Base-by-base conservation (phyloP, 1,284 basidiomycete species). In the Sporisorium exsertum region DNA sequence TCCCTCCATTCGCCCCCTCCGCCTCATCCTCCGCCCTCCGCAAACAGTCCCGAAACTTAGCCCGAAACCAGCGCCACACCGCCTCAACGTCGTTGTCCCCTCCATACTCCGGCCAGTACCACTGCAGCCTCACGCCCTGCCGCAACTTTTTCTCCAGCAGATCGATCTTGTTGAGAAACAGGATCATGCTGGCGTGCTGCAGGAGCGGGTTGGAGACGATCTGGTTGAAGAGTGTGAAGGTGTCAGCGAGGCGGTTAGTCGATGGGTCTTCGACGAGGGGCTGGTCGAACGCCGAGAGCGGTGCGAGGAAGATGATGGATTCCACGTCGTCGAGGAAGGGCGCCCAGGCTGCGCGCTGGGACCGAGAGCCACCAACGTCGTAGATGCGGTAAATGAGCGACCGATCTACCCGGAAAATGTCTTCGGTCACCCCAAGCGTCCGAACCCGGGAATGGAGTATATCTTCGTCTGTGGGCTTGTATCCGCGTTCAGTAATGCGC, bases 91-190 rank as follows among this genome's bases (percentile, higher is more conserved):
- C 69, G 42, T 79, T 73, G 35, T 72, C 64, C 0, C 79, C 79
- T 1, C 58, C 58, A 32, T 78, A 81, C 37, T 69, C 67, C 7
- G 32, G 46, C 58, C 72, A 79, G 42, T 72, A 70, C 13, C n/a
- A 53, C 0, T 20, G n/a, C 22, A 76, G 22, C 26, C 24, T 18
- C 1, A 72, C 56, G 2, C 73, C 73, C 15, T 32, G 20, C 12
- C 33, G 37, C 5, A 80, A 35, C 58, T 81, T 79, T 15, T 58
- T 52, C 29, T 72, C 67, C 15, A 81, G 51, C 16, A 81, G 26
- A 53, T 80, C 78, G 26, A 81, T 76, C 60, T 81, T 81, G 73
- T 81, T 81, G 2, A 81, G 37, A n/a, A 81, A 79, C 43, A 81
- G 43, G 18, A 81, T 72, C 42, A 81, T 32, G 32, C 58, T 74